These are phyloP conservation scores for Aegilops bicornis DNA, from an alignment of 176 grass and related monocot species.

Conservation along the genomic window DNA sequence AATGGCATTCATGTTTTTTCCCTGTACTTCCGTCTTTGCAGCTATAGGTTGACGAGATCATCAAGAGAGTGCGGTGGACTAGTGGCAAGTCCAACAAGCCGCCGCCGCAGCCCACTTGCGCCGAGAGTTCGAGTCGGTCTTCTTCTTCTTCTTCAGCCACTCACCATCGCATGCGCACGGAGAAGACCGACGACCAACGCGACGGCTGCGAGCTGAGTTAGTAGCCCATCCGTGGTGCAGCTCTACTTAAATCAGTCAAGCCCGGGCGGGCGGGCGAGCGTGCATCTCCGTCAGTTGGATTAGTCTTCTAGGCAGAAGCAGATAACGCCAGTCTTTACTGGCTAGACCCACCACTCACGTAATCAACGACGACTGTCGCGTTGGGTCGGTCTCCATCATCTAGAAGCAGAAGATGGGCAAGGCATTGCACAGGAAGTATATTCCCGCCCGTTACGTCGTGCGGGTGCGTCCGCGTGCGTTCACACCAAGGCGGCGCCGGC, in stretches of 20 bases:
- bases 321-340: background rate
- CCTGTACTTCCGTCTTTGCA: too few relatives aligned
- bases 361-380: background rate
- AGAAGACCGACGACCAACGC: background rate
- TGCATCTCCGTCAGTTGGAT: background rate
- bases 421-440: background rate
- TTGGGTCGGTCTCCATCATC: background rate
- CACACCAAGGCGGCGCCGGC: background rate
- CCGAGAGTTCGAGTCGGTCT: background rate
- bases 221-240: background rate
- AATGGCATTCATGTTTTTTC: too few relatives aligned
- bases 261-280: background rate
- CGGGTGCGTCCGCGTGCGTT: slow-evolving; percentile 1
- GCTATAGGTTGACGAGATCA: too few relatives aligned
- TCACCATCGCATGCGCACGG: background rate
- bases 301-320: background rate
- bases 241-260: background rate
- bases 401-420: background rate
- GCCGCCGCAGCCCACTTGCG: background rate
- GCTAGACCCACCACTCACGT: background rate
- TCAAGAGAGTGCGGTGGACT: background rate
- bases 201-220: background rate
- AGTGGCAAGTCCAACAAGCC: background rate
- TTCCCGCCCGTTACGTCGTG: background rate
- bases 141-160: background rate